Conservation (phyloP, 148 eudicot species). For the Cornus suecica region DNA sequence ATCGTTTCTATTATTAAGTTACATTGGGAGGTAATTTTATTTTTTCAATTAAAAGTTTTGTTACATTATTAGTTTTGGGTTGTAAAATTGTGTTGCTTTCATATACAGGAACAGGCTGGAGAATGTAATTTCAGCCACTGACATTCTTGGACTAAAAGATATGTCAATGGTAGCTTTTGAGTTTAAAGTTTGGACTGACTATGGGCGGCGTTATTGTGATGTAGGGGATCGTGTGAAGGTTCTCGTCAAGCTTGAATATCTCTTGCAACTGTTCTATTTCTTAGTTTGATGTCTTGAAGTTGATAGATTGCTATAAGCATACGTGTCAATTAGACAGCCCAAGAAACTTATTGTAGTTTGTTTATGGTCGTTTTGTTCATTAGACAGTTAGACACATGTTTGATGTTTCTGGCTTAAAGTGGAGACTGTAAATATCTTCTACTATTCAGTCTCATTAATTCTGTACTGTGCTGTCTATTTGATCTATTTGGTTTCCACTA, state of each 20-base stretch:
- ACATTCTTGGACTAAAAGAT: slow-evolving; percentile 28
- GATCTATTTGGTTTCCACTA: not conserved
- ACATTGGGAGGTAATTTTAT: slow-evolving; percentile 52
- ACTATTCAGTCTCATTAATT: not conserved
- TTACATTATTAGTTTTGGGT: not conserved
- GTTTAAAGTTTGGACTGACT: slow-evolving; percentile 45
- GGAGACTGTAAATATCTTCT: not conserved
- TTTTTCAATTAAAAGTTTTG: not conserved
- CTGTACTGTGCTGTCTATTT: not conserved
- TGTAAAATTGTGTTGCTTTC: slow-evolving; percentile 10
- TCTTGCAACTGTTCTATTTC: slow-evolving; percentile 2
- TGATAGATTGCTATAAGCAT: not conserved
- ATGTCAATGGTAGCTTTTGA: slow-evolving; percentile 53
- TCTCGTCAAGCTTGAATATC: not conserved
- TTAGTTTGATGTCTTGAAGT: slow-evolving; percentile 11
- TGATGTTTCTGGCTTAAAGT: not conserved
- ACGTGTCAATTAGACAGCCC: not conserved
- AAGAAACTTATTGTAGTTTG: not conserved
- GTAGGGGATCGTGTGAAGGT: slow-evolving; percentile 52
- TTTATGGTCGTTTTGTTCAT: not conserved
- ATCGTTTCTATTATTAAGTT: slow-evolving; percentile 55
- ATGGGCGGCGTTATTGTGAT: slow-evolving; percentile 34
- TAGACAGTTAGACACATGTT: not conserved
- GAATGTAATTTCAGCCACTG: slow-evolving; percentile 26
- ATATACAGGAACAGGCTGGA: slow-evolving; percentile 50